Percentiles rank a stretch among this genome's conserved stretches.
These are phyloP conservation scores for Hypoxylon sp. DNA, from an alignment of 2,329 filamentous ascomycete species.

Conservation along the genomic window DNA sequence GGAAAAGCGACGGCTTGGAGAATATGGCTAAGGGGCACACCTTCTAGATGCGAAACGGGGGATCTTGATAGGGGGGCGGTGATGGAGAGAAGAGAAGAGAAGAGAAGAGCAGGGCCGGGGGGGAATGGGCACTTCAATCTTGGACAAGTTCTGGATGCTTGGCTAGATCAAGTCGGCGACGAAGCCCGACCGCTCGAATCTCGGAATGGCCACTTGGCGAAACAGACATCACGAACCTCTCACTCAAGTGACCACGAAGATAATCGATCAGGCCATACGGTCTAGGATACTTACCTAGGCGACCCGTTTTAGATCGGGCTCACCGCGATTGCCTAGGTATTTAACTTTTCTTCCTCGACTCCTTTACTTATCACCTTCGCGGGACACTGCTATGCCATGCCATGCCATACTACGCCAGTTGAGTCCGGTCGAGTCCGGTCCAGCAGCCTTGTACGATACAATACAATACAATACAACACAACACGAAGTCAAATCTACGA, in stretches of 20 bases:
- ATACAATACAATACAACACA: neutral
- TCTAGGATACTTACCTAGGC: constrained; percentile 33
- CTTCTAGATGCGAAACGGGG: too few species aligned
- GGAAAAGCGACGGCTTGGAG: too few species aligned
- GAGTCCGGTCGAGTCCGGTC: neutral
- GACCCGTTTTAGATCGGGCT: constrained; percentile 17
- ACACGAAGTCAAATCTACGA: constrained; percentile 22
- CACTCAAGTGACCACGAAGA: neutral
- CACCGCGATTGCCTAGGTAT: constrained; percentile 17
- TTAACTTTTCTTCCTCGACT: neutral
- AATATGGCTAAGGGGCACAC: too few species aligned
- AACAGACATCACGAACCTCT: neutral
- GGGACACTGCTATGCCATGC: neutral
- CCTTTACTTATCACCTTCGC: neutral
- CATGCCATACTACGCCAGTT: too few species aligned
- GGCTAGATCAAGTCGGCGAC: too few species aligned
- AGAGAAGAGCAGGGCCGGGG: too few species aligned
- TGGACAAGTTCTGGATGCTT: too few species aligned
- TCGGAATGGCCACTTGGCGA: too few species aligned
- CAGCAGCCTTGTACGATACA: neutral
- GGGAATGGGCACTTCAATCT: too few species aligned
- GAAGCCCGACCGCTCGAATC: neutral
- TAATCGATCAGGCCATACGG: constrained; percentile 1
- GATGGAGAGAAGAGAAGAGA: too few species aligned
- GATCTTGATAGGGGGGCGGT: too few species aligned